Percentiles rank a stretch among this genome's conserved stretches.
These are phyloP conservation scores for Microbotryum violaceum DNA, from an alignment of 1,284 basidiomycete genomes.

Conservation along the genomic window DNA sequence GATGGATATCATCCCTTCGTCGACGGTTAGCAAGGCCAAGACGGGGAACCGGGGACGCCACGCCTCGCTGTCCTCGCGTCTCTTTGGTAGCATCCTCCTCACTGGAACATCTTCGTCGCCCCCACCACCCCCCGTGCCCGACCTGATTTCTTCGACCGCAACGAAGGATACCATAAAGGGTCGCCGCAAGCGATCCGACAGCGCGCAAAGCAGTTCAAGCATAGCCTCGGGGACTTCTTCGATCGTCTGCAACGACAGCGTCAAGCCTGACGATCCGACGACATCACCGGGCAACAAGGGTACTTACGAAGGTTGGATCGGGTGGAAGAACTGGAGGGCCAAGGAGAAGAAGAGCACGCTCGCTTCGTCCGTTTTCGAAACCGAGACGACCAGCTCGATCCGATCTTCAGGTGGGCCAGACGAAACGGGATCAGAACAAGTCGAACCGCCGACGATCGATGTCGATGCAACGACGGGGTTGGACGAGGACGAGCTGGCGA, in stretches of 20 bases:
- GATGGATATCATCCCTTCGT: neutral
- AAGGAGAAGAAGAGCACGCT: neutral
- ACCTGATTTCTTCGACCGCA: too few relatives aligned
- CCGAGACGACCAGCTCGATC: neutral
- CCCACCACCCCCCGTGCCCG: neutral
- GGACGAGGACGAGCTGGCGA: conserved; percentile 1
- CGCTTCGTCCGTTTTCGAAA: neutral
- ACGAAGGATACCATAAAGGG: neutral
- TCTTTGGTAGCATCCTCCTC: conserved; percentile 19
- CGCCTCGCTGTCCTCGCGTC: conserved; percentile 26
- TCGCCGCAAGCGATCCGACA: conserved; percentile 11
- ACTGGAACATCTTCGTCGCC: neutral
- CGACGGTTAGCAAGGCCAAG: neutral
- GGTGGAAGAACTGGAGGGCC: conserved; percentile 19
- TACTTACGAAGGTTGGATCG: conserved; percentile 26
- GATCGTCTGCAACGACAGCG: neutral
- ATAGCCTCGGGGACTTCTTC: neutral
- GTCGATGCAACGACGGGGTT: neutral
- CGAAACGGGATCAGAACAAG: neutral
- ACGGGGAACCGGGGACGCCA: conserved; percentile 11
- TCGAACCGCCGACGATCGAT: neutral
- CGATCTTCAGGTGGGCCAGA: neutral
- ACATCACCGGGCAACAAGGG: neutral
- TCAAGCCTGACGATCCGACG: neutral
- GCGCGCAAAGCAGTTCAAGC: conserved; percentile 17